A percentile compares a stretch with the other conserved stretches of the same genome.
phyloP scores from a whole-genome alignment of 164 flowering plant species.

The Vitis riparia region DNA sequence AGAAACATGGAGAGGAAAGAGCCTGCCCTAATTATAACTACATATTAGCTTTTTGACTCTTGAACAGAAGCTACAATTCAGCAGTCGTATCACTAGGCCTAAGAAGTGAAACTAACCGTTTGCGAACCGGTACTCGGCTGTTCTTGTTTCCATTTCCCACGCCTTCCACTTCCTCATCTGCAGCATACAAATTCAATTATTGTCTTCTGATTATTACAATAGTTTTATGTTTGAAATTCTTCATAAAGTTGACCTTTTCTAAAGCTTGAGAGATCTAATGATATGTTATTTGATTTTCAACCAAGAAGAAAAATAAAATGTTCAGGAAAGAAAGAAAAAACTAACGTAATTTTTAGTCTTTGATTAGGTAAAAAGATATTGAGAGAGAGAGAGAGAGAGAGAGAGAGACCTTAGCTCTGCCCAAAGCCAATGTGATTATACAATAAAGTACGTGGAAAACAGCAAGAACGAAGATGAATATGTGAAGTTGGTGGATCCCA shows the following conservation, averaged over 20 bases:
- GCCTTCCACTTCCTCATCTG: slow-evolving; percentile 78
- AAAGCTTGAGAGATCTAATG: too few relatives aligned
- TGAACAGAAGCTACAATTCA: too few relatives aligned
- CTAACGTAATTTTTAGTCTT: too few relatives aligned
- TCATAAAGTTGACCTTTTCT: too few relatives aligned
- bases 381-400: neutral
- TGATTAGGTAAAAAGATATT: too few relatives aligned
- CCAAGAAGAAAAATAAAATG: neutral
- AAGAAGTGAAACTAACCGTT: slow-evolving; percentile 43
- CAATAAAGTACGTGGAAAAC: slow-evolving; percentile 64
- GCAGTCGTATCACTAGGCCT: too few relatives aligned
- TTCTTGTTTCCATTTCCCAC: slow-evolving; percentile 75
- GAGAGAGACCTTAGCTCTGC: slow-evolving; percentile 51
- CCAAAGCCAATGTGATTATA: slow-evolving; percentile 55
- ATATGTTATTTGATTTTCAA: too few relatives aligned
- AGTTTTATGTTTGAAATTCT: too few relatives aligned
- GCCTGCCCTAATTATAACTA: too few relatives aligned
- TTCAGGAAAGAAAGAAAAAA: too few relatives aligned
- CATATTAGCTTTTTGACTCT: too few relatives aligned
- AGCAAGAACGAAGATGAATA: slow-evolving; percentile 70
- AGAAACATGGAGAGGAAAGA: neutral
- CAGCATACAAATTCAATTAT: neutral
- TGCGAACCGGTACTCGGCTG: slow-evolving; percentile 59
- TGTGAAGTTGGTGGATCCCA: slow-evolving; percentile 73
- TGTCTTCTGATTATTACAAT: too few relatives aligned